Conservation (phyloP, 257 asterid species). For the Eustoma russellianum region DNA sequence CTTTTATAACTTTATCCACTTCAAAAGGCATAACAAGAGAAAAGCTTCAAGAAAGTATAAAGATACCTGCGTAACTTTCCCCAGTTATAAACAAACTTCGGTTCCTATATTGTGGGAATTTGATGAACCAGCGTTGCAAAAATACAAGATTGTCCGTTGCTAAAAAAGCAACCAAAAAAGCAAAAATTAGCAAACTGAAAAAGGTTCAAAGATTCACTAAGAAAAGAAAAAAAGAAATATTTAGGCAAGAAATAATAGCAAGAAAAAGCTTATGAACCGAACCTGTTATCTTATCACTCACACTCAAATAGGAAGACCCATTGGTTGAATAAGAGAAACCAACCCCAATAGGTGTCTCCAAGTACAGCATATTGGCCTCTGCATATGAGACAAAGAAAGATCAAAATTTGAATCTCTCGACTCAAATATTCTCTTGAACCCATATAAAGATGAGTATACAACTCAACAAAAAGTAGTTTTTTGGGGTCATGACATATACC, state of each 20-base stretch:
- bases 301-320: slow-evolving; percentile 32
- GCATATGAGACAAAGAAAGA: slow-evolving; percentile 13
- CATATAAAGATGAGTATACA: background rate
- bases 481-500: slow-evolving; percentile 19
- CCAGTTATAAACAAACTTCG: slow-evolving; percentile 49
- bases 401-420: slow-evolving; percentile 4
- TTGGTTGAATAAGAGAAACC: slow-evolving; percentile 56
- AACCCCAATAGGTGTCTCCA: slow-evolving; percentile 68
- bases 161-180: slow-evolving; percentile 12
- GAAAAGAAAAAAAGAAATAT: background rate
- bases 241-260: no score
- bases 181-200: no score
- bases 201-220: background rate
- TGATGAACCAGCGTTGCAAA: slow-evolving; percentile 54
- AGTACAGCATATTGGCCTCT: slow-evolving; percentile 68
- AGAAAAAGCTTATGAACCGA: background rate
- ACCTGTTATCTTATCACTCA: slow-evolving; percentile 59
- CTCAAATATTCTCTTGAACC: background rate
- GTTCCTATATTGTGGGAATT: slow-evolving; percentile 44
- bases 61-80: slow-evolving; percentile 65
- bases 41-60: background rate
- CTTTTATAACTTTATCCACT: slow-evolving; percentile 2
- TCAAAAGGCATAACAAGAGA: background rate
- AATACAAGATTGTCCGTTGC: slow-evolving; percentile 58
- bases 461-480: background rate